Percentiles rank a stretch among this genome's conserved stretches.
Conservation (phyloP, 352 stramenopile genomes). For the Phytophthora sojae region DNA sequence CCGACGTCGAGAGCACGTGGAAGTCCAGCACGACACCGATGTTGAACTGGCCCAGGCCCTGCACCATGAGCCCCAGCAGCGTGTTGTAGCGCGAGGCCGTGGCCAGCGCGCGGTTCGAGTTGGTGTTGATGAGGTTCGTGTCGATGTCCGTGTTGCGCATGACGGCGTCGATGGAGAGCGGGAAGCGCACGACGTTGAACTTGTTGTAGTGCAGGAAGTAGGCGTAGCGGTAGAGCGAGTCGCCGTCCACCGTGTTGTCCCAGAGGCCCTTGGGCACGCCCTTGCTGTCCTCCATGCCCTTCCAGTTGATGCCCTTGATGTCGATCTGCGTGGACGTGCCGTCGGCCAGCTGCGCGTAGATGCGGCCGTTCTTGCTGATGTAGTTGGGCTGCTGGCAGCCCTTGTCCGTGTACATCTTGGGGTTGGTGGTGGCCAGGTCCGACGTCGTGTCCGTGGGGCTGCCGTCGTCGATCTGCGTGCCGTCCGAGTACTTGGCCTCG, state of each 20-base stretch:
- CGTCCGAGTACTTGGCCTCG: constrained; percentile 58
- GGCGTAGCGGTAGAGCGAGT: constrained; percentile 78
- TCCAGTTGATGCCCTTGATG: constrained; percentile 90
- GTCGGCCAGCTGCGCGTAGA: constrained; percentile 63
- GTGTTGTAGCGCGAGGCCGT: constrained; percentile 72
- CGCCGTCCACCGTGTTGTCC: constrained; percentile 83
- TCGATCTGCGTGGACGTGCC: constrained; percentile 71
- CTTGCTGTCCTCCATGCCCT: constrained; percentile 79
- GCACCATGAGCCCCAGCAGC: constrained; percentile 61
- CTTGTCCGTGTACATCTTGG: constrained; percentile 71
- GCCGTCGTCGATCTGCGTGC: constrained; percentile 75
- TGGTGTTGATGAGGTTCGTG: constrained; percentile 80
- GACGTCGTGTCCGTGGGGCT: constrained; percentile 48
- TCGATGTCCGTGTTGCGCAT: constrained; percentile 72
- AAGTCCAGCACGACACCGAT: constrained; percentile 87
- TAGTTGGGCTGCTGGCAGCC: constrained; percentile 87
- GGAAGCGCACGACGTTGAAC: constrained; percentile 84
- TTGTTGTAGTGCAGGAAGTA: constrained; percentile 81
- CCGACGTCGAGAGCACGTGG: constrained; percentile 65
- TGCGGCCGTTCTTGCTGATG: constrained; percentile 78
- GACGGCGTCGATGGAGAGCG: constrained; percentile 76
- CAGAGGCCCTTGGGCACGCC: constrained; percentile 81
- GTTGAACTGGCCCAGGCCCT: constrained; percentile 79
- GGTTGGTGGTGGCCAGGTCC: constrained; percentile 73
- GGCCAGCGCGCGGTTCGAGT: constrained; percentile 80